Evolutionary conservation across 164 flowering plant genomes (phyloP).

Genomic region (Buxus sempervirens): DNA sequence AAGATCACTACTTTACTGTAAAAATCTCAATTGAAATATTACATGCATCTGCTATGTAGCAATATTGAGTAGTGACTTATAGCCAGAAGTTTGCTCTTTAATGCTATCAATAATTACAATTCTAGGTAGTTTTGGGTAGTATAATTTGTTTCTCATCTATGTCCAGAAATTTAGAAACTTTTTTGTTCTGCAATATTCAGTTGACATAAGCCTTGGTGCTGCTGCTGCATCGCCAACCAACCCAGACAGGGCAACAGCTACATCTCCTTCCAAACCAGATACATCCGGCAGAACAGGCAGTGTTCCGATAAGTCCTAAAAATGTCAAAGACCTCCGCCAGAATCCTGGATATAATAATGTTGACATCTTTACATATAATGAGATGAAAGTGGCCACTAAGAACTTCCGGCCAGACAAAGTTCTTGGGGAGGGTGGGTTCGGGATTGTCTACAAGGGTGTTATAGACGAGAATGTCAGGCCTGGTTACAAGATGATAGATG

Average conservation of each 20-base stretch:
- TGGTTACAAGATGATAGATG: conserved; percentile 58
- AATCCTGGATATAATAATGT: conserved; percentile 58
- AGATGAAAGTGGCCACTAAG: conserved; percentile 81
- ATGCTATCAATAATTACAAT: too few relatives aligned
- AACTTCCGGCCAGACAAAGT: conserved; percentile 76
- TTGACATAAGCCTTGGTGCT: conserved; percentile 7
- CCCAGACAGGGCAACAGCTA: too few relatives aligned
- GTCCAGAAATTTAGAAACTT: not conserved
- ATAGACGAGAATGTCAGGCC: conserved; percentile 69
- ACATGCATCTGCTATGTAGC: too few relatives aligned
- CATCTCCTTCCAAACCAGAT: conserved; percentile 14
- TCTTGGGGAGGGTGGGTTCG: conserved; percentile 97
- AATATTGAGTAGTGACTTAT: too few relatives aligned
- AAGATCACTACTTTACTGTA: too few relatives aligned
- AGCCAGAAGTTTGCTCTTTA: too few relatives aligned
- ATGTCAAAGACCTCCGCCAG: conserved; percentile 69
- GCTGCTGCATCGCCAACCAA: not conserved
- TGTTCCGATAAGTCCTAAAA: conserved; percentile 36
- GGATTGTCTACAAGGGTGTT: conserved; percentile 85
- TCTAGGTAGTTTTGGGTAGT: not conserved
- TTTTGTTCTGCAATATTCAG: not conserved
- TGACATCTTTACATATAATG: conserved; percentile 73
- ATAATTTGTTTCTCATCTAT: too few relatives aligned
- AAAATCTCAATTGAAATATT: too few relatives aligned
- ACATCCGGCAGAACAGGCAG: conserved; percentile 14